Conservation (phyloP, 192 early-diverging fungal genomes). For the Geosiphon pyriformis region DNA sequence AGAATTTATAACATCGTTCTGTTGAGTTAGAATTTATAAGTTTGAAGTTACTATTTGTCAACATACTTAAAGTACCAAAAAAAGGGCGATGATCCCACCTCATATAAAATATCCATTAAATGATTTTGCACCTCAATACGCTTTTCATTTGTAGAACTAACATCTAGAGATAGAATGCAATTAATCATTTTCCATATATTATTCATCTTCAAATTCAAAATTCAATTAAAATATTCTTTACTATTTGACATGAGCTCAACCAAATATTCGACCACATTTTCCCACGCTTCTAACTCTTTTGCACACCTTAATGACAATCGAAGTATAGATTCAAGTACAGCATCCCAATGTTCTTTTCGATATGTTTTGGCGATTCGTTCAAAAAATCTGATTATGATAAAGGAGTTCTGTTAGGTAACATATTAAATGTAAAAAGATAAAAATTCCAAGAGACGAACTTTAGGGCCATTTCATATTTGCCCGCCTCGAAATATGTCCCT, state of each 20-base stretch:
- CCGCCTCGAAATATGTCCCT: slow-evolving; percentile 65
- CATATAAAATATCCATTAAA: slow-evolving; percentile 23
- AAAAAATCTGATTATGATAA: slow-evolving; percentile 57
- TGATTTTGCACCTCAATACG: slow-evolving; percentile 34
- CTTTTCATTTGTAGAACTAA: slow-evolving; percentile 28
- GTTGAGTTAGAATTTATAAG: background rate
- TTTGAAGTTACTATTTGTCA: too few species aligned
- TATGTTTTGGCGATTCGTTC: slow-evolving; percentile 85
- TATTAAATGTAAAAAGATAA: background rate
- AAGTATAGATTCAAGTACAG: slow-evolving; percentile 63
- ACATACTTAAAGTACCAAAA: too few species aligned
- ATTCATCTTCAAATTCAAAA: too few species aligned
- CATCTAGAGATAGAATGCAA: too few species aligned
- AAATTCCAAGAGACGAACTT: slow-evolving; percentile 38
- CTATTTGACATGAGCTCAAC: slow-evolving; percentile 64
- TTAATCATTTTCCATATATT: too few species aligned
- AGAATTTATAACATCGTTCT: background rate
- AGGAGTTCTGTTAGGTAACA: background rate
- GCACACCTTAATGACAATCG: slow-evolving; percentile 66
- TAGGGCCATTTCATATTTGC: slow-evolving; percentile 81
- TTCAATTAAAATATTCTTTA: slow-evolving; percentile 11
- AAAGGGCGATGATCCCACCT: background rate
- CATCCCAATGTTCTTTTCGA: slow-evolving; percentile 78
- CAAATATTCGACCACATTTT: slow-evolving; percentile 57
- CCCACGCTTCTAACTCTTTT: slow-evolving; percentile 53